Evolutionary conservation across 2,329 filamentous ascomycete genomes (phyloP), one percentile per base, ranked within the genome.

Genomic region (Stemphylium vesicarium): DNA sequence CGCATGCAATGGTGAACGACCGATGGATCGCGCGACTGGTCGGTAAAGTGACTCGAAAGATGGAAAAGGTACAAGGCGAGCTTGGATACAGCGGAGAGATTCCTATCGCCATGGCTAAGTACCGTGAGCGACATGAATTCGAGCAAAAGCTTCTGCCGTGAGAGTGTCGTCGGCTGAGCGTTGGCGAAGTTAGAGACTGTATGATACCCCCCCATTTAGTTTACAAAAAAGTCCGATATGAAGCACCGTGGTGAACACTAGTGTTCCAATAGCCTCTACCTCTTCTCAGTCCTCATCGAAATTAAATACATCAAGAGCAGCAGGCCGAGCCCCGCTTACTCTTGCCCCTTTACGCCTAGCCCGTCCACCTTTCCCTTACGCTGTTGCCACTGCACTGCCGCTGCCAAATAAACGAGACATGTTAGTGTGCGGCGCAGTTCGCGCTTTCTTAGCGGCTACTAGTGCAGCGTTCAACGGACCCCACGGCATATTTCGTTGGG

Each of bases 11-110:
- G 32, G 78, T 81, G 4, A 84, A 84, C 60, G 82, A 84, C 63
- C 72, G 80, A 16, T 84, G 81, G 81, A 83, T 84, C 61, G 81
- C 81, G 32, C 80, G 78, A 64, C 63, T 84, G 59, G 80, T 84
- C 0, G 81, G 82, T 4, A 83, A 80, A 57, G 70, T 81, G 4
- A 81, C 79, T 52, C 73, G 70, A 56, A 82, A 79, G 63, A 53
- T 83, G 45, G 80, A 82, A 67, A 76, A 73, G 20, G 78, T 78
- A 31, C 77, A 79, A 53, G 81, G 81, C 0, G 81, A 83, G 66
- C 66, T 82, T 1, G 82, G 81, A 1, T 84, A 83, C 58, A 79
- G 77, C 46, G 79, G 78, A 2, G 75, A 78, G 18, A 75, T 84
- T 18, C 78, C 80, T 0, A 73, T 83, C 12, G 53, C 72, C 8